Evolutionary conservation across 116 monocot genomes (phyloP).

Genomic region (Papilionanthe hybrid): DNA sequence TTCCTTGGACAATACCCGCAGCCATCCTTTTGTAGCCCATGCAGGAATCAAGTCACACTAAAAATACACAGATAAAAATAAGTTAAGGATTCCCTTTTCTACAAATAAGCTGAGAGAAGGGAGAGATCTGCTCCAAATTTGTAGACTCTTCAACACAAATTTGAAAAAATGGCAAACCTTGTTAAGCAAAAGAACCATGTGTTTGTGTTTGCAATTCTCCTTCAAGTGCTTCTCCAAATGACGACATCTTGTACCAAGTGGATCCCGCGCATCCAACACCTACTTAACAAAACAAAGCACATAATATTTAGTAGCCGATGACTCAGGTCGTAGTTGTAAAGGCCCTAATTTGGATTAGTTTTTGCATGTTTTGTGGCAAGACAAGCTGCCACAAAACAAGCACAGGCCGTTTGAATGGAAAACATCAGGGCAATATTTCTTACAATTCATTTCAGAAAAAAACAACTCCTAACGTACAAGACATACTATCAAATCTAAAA

Average conservation of each 20-base stretch:
- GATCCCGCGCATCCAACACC: constrained; percentile 94
- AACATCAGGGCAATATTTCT: background rate
- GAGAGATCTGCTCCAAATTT: background rate
- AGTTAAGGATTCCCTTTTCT: background rate
- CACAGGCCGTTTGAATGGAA: background rate
- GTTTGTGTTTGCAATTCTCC: constrained; percentile 86
- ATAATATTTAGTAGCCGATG: background rate
- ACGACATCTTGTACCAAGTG: constrained; percentile 83
- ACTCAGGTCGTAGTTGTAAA: background rate
- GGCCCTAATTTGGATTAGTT: background rate
- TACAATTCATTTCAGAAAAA: background rate
- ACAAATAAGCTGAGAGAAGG: background rate
- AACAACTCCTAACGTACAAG: background rate
- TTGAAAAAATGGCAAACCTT: constrained; percentile 40
- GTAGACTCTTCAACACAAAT: background rate
- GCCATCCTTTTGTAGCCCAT: constrained; percentile 96
- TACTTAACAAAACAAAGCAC: constrained; percentile 14
- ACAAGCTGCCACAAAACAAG: background rate
- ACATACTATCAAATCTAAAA: background rate
- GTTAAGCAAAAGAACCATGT: constrained; percentile 85
- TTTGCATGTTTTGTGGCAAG: background rate
- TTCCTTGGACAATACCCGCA: constrained; percentile 62
- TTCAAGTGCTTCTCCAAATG: constrained; percentile 93
- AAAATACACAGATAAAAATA: constrained; percentile 7
- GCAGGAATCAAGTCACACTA: constrained; percentile 94